Percentiles rank a stretch among this genome's conserved stretches.
Conservation (phyloP, 305 asterid genomes). For the Nicotiana rustica region DNA sequence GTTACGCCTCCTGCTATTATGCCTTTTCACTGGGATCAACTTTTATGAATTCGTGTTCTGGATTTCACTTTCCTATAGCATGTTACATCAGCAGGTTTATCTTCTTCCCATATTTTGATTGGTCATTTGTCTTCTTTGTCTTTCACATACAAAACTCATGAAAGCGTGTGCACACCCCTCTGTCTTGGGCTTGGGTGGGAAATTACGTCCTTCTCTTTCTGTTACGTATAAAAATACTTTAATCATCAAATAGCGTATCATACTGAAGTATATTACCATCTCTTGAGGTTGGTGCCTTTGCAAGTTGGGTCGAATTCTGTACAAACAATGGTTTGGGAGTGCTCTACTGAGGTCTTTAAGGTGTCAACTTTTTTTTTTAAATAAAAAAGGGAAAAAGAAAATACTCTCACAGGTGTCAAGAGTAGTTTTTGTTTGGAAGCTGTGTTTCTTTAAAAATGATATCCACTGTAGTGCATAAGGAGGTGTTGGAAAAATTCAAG, state of each 20-base stretch:
- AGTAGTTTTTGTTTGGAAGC: not conserved
- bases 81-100: conserved; percentile 8
- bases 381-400: not conserved
- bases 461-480: not conserved
- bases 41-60: not conserved
- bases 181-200: not conserved
- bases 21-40: not conserved
- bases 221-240: not conserved
- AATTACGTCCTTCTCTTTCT: not conserved
- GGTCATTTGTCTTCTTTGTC: not conserved
- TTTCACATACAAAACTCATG: not conserved
- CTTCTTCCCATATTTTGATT: conserved; percentile 15
- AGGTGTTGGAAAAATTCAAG: conserved; percentile 5
- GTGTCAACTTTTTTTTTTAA: not conserved
- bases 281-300: not conserved
- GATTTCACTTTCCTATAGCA: conserved; percentile 13
- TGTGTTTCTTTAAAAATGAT: not conserved
- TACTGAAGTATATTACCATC: not conserved
- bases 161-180: not conserved
- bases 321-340: not conserved
- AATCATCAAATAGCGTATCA: not conserved
- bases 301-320: not conserved
- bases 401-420: not conserved
- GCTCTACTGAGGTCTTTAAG: not conserved
- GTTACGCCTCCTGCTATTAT: not conserved